A percentile compares a stretch with the other conserved stretches of the same genome.
Conservation (phyloP, 1,284 basidiomycete species). For the Sanghuangporus baumii region DNA sequence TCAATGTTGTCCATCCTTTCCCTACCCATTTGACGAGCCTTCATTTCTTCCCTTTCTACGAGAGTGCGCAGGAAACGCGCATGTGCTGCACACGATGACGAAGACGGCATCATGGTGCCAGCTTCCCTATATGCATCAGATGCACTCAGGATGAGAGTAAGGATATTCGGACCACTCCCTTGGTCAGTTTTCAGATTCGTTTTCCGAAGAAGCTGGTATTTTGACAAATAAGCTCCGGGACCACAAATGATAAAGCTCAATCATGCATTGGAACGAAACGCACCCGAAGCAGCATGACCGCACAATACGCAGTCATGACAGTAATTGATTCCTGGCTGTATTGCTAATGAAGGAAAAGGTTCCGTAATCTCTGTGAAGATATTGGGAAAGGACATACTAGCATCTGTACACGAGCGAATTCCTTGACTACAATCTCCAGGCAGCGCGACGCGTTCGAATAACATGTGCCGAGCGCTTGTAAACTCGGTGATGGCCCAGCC, state of each 20-base stretch:
- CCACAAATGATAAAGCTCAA: background rate
- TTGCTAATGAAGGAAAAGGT: conserved; percentile 38
- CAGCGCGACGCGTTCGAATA: conserved; percentile 65
- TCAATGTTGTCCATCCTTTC: conserved; percentile 24
- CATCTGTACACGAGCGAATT: conserved; percentile 69
- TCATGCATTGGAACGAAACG: conserved; percentile 18
- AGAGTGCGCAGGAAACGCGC: conserved; percentile 70
- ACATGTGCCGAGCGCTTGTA: conserved; percentile 65
- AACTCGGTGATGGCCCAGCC: conserved; percentile 46
- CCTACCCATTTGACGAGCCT: conserved; percentile 39
- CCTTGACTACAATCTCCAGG: conserved; percentile 61
- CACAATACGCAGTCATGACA: conserved; percentile 79
- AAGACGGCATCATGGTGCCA: conserved; percentile 52
- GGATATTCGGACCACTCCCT: conserved; percentile 54
- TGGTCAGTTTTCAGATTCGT: conserved; percentile 51
- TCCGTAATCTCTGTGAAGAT: background rate
- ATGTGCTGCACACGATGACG: conserved; percentile 60
- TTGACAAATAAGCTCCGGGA: background rate
- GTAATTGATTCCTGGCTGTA: conserved; percentile 79
- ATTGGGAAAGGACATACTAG: conserved; percentile 44
- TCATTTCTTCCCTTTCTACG: conserved; percentile 56
- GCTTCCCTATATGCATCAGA: conserved; percentile 72
- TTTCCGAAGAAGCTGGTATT: conserved; percentile 54
- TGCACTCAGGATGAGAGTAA: conserved; percentile 55
- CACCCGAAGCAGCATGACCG: conserved; percentile 71